Percentiles rank a stretch among this genome's conserved stretches.
phyloP scores from a whole-genome alignment of 345 rosid species.

The Conringia planisiliqua region DNA sequence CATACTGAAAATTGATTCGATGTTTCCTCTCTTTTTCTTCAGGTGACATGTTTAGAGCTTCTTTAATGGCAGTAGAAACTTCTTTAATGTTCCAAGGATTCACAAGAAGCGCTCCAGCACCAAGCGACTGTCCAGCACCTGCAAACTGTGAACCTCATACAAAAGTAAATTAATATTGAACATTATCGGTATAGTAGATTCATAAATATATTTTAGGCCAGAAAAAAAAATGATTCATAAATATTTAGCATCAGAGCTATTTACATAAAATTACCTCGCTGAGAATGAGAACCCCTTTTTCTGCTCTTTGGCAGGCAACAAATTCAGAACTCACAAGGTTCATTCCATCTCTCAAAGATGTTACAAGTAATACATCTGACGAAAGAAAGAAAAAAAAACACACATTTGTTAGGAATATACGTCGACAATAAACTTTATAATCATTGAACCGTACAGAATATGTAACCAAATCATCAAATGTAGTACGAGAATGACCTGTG shows the following conservation, averaged over 20 bases:
- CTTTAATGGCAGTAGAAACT: slow-evolving; percentile 80
- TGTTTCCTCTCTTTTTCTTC: slow-evolving; percentile 89
- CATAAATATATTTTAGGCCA: background rate
- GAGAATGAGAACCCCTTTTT: slow-evolving; percentile 97
- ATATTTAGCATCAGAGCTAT: background rate
- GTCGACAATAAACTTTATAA: background rate
- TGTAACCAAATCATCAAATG: slow-evolving; percentile 4
- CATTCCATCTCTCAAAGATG: slow-evolving; percentile 99
- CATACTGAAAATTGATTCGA: slow-evolving; percentile 64
- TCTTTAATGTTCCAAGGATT: slow-evolving; percentile 98
- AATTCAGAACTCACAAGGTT: slow-evolving; percentile 98
- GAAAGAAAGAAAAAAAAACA: background rate
- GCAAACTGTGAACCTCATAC: slow-evolving; percentile 64
- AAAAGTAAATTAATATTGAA: background rate
- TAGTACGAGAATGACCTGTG: slow-evolving; percentile 53
- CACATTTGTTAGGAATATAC: background rate
- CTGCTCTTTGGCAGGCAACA: slow-evolving; percentile 86
- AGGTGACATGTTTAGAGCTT: slow-evolving; percentile 71
- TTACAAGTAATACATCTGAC: slow-evolving; percentile 90
- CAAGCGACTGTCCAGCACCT: slow-evolving; percentile 96
- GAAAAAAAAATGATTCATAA: background rate
- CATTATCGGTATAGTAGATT: background rate
- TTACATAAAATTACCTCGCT: slow-evolving; percentile 64
- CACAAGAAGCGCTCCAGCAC: slow-evolving; percentile 96
- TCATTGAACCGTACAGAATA: background rate